These are phyloP conservation scores for Aspergillus persii DNA, from an alignment of 2,329 filamentous ascomycete genomes.

Conservation along the genomic window DNA sequence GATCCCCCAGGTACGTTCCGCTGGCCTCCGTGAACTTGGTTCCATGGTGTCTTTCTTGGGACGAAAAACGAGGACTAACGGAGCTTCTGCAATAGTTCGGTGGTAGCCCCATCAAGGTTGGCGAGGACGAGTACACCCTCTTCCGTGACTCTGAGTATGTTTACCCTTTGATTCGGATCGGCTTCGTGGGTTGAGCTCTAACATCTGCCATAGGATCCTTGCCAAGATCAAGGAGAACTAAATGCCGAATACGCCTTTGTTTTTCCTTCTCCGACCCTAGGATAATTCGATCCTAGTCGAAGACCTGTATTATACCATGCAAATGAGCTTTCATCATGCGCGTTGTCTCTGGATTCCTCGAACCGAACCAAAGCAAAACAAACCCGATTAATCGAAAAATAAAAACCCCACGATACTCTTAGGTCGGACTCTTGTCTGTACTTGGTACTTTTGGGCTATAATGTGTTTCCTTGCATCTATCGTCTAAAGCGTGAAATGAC, in stretches of 20 bases:
- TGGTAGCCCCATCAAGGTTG: constrained; percentile 93
- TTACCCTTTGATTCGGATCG: neutral
- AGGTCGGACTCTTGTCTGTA: constrained; percentile 3
- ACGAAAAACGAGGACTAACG: constrained; percentile 19
- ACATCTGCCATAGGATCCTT: constrained; percentile 66
- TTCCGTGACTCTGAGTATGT: constrained; percentile 98
- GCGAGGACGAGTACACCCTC: constrained; percentile 91
- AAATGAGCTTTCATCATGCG: constrained; percentile 27
- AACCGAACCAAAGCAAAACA: constrained; percentile 13
- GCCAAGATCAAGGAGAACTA: constrained; percentile 90
- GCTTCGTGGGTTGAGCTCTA: constrained; percentile 10
- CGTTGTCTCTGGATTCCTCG: neutral
- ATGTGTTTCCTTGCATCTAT: constrained; percentile 19
- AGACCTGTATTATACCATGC: constrained; percentile 35
- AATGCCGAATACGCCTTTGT: constrained; percentile 12
- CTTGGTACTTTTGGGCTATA: constrained; percentile 11
- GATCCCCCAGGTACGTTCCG: constrained; percentile 77
- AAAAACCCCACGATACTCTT: constrained; percentile 1
- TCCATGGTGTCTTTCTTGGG: neutral
- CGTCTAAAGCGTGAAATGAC: constrained; percentile 26
- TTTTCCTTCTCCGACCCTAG: constrained; percentile 18
- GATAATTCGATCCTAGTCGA: constrained; percentile 17
- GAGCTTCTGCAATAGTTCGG: constrained; percentile 63
- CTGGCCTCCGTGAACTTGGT: neutral
- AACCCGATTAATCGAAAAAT: constrained; percentile 19